Base-by-base conservation (phyloP, 2,329 filamentous ascomycete genomes). In the Diaporthe aspalathi region DNA sequence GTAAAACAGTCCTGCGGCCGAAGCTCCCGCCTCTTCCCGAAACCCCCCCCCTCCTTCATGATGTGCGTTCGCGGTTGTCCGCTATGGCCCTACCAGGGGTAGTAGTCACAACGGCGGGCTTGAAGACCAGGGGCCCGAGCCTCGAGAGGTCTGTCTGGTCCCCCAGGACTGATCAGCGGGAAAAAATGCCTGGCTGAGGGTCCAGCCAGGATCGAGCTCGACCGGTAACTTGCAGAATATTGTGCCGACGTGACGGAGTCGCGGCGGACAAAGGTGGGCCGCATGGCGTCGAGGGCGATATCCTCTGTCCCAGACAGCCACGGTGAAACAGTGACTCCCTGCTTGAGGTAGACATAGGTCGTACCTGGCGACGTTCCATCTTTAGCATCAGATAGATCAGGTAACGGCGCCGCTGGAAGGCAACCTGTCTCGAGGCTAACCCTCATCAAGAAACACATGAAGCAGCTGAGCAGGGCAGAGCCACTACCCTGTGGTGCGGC, bases 261-360 rank as follows among this genome's bases (percentile, higher is more conserved):
- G 47, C 24, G 24, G 57, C 40, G 40, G 40, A n/a, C 24, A 32
- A n/a, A 35, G 40, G 12, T 49, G 57, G n/a, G 60, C 29, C 60
- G 43, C 60, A 24, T 63, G 60, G 60, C 43, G 43, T 63, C 60
- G 60, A 35, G 60, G 60, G 60, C 60, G 27, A 49, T 63, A 49
- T 49, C 43, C 22, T 24, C 12, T 63, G 60, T 63, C 60, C 60
- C 60, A 63, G 60, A 63, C 43, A 49, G 27, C 16, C 43, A 35
- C 27, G n/a, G 40, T 49, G 27, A 63, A 43, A 63, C 27, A 49
- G 22, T 49, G 60, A 16, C 35, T n/a, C 20, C 17, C n/a, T n/a
- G 22, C 17, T 27, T 6, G 40, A 49, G 57, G 20, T 16, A 32
- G 24, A 24, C 2, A 22, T 17, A 22, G 32, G 43, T 35, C 20